Evolutionary conservation across 495 filamentous ascomycete species (phyloP).

Genomic region (Trypethelium eluteriae): DNA sequence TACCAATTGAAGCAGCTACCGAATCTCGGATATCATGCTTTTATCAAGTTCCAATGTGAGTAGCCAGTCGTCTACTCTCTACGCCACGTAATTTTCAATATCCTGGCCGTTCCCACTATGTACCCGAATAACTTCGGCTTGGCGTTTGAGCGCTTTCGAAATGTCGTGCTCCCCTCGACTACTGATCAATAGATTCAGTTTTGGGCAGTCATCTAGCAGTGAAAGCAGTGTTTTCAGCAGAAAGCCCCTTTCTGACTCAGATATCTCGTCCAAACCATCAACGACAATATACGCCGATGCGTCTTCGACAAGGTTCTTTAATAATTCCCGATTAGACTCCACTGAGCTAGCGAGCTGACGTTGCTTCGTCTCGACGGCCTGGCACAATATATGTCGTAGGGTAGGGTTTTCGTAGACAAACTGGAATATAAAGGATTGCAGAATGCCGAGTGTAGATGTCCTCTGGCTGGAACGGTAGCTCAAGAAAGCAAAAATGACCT

Average conservation of each 20-base stretch:
- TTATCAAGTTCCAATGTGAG: no score
- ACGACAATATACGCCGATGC: constrained; percentile 6
- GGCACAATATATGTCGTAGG: neutral
- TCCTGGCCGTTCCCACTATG: constrained; percentile 21
- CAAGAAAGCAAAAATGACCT: constrained; percentile 17
- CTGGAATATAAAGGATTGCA: constrained; percentile 22
- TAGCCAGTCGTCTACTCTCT: no score
- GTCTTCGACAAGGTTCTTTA: neutral
- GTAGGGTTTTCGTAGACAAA: constrained; percentile 9
- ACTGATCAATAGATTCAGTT: constrained; percentile 23
- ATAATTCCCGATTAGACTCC: neutral
- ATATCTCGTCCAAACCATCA: constrained; percentile 17
- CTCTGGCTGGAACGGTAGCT: constrained; percentile 13
- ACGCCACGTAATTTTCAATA: no score
- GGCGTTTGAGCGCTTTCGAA: neutral
- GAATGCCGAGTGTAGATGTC: neutral
- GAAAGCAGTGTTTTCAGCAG: neutral
- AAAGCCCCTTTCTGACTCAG: neutral
- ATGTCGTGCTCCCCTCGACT: constrained; percentile 20
- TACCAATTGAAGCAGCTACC: constrained; percentile 5
- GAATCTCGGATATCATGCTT: no score
- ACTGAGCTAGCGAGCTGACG: neutral
- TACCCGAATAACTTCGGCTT: neutral
- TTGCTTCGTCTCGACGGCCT: neutral
- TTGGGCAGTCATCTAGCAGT: no score